Percentiles rank a stretch among this genome's conserved stretches.
Conservation (phyloP, 2,329 filamentous ascomycete species). For the Fusarium cyanostomum region DNA sequence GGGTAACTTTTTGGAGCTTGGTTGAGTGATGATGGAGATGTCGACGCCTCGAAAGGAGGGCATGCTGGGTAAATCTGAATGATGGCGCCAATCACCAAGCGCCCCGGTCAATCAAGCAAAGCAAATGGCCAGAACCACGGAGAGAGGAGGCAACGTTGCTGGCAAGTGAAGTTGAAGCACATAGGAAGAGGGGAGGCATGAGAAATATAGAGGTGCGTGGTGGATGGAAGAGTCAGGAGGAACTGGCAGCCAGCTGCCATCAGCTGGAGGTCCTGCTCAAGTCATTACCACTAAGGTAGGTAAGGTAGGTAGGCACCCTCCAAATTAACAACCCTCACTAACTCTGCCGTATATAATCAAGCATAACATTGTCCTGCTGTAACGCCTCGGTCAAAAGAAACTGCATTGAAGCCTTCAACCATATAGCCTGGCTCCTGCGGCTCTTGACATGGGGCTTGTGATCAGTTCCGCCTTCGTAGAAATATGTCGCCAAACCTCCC, state of each 20-base stretch:
- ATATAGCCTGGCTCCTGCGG: no score
- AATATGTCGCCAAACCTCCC: no score
- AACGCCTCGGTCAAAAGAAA: no score
- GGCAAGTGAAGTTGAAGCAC: background rate
- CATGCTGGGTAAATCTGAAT: slow-evolving; percentile 49
- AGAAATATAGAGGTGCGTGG: background rate
- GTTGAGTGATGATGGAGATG: slow-evolving; percentile 53
- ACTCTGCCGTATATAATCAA: no score
- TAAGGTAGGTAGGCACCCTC: background rate
- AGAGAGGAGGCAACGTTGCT: background rate
- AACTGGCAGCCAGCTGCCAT: slow-evolving; percentile 20
- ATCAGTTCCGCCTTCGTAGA: no score
- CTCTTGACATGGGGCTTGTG: no score
- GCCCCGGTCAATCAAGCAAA: no score
- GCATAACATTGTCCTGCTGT: no score
- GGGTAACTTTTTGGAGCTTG: slow-evolving; percentile 52
- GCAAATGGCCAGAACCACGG: background rate
- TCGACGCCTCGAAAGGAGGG: slow-evolving; percentile 61
- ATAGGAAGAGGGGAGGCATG: background rate
- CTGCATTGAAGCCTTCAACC: no score
- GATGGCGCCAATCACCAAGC: background rate
- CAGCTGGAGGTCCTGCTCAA: slow-evolving; percentile 4
- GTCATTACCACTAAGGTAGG: background rate
- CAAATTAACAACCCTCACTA: no score
- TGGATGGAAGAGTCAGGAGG: background rate